Conservation (phyloP, 106 monocot species). For the Allium fistulosum region DNA sequence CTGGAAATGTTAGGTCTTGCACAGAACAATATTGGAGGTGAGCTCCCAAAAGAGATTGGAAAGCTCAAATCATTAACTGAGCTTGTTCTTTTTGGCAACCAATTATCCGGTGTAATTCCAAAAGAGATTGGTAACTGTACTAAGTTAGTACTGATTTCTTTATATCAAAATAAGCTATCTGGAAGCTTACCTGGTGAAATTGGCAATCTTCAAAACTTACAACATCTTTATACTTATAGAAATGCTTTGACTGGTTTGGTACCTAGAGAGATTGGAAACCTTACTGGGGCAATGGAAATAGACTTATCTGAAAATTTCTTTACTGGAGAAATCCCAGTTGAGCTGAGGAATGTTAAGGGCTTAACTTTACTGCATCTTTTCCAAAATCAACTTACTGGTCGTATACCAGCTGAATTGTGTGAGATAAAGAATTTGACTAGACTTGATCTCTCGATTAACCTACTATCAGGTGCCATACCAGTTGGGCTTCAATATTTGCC, state of each 20-base stretch:
- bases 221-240: slow-evolving; percentile 68
- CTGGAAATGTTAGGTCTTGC: slow-evolving; percentile 74
- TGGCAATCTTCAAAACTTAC: slow-evolving; percentile 36
- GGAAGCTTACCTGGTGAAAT: slow-evolving; percentile 70
- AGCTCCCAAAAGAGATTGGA: slow-evolving; percentile 61
- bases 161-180: slow-evolving; percentile 74
- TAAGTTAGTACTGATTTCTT: slow-evolving; percentile 53
- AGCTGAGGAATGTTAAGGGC: slow-evolving; percentile 52
- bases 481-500: slow-evolving; percentile 61
- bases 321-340: slow-evolving; percentile 57
- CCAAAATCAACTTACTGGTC: slow-evolving; percentile 69
- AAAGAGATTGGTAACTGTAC: slow-evolving; percentile 69
- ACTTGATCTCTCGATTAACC: slow-evolving; percentile 88
- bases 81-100: slow-evolving; percentile 62
- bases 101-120: slow-evolving; percentile 58
- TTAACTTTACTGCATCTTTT: slow-evolving; percentile 68
- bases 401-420: slow-evolving; percentile 55
- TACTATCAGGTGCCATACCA: slow-evolving; percentile 62
- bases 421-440: slow-evolving; percentile 64
- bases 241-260: slow-evolving; percentile 83
- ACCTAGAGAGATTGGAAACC: slow-evolving; percentile 63
- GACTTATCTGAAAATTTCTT: slow-evolving; percentile 92
- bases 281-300: slow-evolving; percentile 46
- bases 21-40: slow-evolving; percentile 62
- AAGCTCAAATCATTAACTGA: slow-evolving; percentile 47